These are phyloP conservation scores for Trichophyton equinum DNA, from an alignment of 2,329 filamentous ascomycete species.

Conservation along the genomic window DNA sequence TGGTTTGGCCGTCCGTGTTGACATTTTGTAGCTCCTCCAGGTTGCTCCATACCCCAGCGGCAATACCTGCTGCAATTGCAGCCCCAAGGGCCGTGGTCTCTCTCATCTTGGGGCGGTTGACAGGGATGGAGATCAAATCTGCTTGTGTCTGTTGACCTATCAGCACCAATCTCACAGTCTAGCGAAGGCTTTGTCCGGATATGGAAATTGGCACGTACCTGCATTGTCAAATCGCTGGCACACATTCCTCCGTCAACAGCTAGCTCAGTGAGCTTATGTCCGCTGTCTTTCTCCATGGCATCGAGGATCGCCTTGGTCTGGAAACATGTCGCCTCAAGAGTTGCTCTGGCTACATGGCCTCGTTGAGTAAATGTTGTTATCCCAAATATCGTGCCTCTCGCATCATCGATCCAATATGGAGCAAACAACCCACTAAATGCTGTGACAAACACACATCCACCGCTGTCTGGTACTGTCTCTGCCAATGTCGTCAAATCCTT, in stretches of 20 bases:
- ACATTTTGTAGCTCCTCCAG: conserved; percentile 62
- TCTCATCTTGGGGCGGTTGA: conserved; percentile 75
- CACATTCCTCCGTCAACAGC: conserved; percentile 85
- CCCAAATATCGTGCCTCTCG: conserved; percentile 73
- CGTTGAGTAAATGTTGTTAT: conserved; percentile 75
- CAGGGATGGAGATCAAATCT: conserved; percentile 70
- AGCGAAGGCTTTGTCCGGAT: background rate
- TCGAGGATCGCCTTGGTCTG: conserved; percentile 86
- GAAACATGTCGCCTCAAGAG: conserved; percentile 81
- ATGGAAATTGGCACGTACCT: conserved; percentile 32
- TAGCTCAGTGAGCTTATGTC: conserved; percentile 59
- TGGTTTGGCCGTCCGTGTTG: conserved; percentile 55
- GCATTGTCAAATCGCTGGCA: conserved; percentile 82
- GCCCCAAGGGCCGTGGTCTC: conserved; percentile 84
- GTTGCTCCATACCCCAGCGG: conserved; percentile 63
- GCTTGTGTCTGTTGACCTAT: conserved; percentile 53
- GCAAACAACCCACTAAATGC: conserved; percentile 85
- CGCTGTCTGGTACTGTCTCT: conserved; percentile 57
- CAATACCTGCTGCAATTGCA: conserved; percentile 77
- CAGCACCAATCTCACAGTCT: background rate
- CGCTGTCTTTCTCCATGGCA: conserved; percentile 80
- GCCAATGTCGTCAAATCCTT: conserved; percentile 54
- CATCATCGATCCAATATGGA: conserved; percentile 91
- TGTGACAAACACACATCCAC: conserved; percentile 76
- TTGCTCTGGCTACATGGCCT: conserved; percentile 78